Base-by-base conservation (phyloP, 2,329 filamentous ascomycete genomes). In the Teratosphaeria viscida region DNA sequence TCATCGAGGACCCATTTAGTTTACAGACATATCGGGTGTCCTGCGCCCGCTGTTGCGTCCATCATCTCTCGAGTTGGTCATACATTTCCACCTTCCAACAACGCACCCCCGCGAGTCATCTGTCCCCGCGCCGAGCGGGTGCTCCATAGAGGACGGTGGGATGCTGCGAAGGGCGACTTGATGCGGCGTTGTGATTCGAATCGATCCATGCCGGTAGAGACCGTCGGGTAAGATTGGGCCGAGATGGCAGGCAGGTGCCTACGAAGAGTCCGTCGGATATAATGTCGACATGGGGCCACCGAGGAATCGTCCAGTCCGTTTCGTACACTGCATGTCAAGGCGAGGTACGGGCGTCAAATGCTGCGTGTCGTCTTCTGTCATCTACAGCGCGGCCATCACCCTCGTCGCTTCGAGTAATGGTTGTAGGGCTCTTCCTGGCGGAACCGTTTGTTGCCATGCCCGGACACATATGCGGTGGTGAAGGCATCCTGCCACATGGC, bases 401-500 rank as follows among this genome's bases (percentile, higher is more conserved):
- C 63, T 59, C 66, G 61, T 27, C 66, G 60, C 56, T 68, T 67
- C 16, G 57, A 29, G 52, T 59, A 61, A 12, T 59, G 60, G 26
- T 59, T 47, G 35, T 54, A 54, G 8, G 53, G 27, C 7, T 74
- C 72, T 37, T 75, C 75, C 59, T 78, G 76, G 69, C 77, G 77
- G 62, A 76, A 71, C 59, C 77, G 71, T 68, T 79, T 79, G 35
- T 76, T 65, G 1, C 75, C 73, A 53, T 72, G 70, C 6, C 70
- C 70, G 39, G 69, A 70, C 16, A 70, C 68, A 62, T 68, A 72
- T 27, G 70, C 70, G 47, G 64, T 70, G 12, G 70, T 71, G 59
- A 79, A 78, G 2, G 77, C 77, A 59, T 79, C 76, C 66, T 79
- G 77, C 77, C 77, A 79, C 77, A 79, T 79, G 43, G 75, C 74